These are phyloP conservation scores for Gentiana macrophylla DNA, from an alignment of 257 asterid genomes.

Conservation along the genomic window DNA sequence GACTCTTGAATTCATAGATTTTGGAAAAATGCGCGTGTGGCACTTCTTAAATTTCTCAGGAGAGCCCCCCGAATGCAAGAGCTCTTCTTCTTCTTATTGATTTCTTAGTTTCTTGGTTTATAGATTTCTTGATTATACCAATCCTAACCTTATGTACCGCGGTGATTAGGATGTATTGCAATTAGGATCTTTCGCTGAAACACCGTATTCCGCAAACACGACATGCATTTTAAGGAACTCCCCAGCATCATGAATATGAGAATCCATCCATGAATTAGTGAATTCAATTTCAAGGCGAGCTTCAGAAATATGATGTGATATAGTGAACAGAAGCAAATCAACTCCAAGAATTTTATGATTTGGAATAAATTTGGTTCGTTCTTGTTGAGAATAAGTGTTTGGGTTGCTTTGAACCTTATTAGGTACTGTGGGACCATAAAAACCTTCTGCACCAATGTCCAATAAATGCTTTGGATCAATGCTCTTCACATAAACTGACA, in stretches of 20 bases:
- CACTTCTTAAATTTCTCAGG: too few relatives aligned
- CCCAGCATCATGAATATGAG: slow-evolving; percentile 82
- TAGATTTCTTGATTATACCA: too few relatives aligned
- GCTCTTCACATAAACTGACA: slow-evolving; percentile 79
- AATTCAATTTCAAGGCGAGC: slow-evolving; percentile 39
- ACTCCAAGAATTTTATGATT: slow-evolving; percentile 90
- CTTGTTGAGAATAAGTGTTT: slow-evolving; percentile 67
- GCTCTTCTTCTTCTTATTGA: too few relatives aligned
- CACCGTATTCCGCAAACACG: slow-evolving; percentile 72
- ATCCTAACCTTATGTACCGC: slow-evolving; percentile 17
- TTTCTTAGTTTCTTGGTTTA: too few relatives aligned
- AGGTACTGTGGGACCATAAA: slow-evolving; percentile 80
- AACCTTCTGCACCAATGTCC: slow-evolving; percentile 87
- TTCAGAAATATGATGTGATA: slow-evolving; percentile 54
- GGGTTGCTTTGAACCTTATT: slow-evolving; percentile 67
- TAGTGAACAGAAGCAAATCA: slow-evolving; percentile 88
- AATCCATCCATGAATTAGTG: slow-evolving; percentile 85
- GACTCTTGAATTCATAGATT: too few relatives aligned
- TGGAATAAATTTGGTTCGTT: slow-evolving; percentile 88
- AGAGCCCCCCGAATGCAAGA: too few relatives aligned
- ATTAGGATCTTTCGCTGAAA: slow-evolving; percentile 60
- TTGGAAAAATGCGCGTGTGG: too few relatives aligned
- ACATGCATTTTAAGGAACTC: slow-evolving; percentile 69
- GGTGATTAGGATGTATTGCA: slow-evolving; percentile 42
- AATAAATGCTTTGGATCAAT: slow-evolving; percentile 81